Percentiles rank a stretch among this genome's conserved stretches.
Evolutionary conservation across 306 rosid species (phyloP).

Genomic region (Cotoneaster glaucophyllus): DNA sequence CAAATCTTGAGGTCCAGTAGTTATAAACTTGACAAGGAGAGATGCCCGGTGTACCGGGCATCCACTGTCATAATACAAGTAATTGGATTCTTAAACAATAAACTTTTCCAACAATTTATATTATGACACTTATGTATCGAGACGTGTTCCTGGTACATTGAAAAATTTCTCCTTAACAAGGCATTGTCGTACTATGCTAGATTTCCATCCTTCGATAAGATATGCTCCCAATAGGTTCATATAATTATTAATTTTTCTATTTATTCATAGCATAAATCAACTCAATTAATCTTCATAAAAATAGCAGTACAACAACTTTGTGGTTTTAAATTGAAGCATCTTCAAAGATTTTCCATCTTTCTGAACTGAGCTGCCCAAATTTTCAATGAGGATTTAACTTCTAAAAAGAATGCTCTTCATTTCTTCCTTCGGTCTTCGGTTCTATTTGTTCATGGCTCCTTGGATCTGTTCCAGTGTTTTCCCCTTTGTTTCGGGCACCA

Average conservation of each 20-base stretch:
- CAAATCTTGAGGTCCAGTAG: background rate
- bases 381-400: background rate
- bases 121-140: no score
- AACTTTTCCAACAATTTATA: no score
- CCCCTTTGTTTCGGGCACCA: conserved; percentile 88
- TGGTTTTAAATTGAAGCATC: background rate
- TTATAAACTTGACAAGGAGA: background rate
- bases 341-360: background rate
- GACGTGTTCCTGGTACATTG: no score
- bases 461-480: conserved; percentile 82
- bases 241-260: no score
- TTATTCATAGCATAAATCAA: no score
- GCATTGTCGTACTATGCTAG: background rate
- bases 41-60: no score
- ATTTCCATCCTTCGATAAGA: background rate
- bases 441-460: conserved; percentile 56
- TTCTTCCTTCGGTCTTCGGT: conserved; percentile 1
- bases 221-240: background rate
- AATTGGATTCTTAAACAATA: no score
- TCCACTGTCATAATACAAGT: no score
- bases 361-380: background rate
- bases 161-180: background rate
- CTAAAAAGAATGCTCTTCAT: background rate
- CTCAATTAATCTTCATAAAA: background rate
- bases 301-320: background rate